Conservation (phyloP, 169 alveolate genomes). For the Plasmodium knowlesi region DNA sequence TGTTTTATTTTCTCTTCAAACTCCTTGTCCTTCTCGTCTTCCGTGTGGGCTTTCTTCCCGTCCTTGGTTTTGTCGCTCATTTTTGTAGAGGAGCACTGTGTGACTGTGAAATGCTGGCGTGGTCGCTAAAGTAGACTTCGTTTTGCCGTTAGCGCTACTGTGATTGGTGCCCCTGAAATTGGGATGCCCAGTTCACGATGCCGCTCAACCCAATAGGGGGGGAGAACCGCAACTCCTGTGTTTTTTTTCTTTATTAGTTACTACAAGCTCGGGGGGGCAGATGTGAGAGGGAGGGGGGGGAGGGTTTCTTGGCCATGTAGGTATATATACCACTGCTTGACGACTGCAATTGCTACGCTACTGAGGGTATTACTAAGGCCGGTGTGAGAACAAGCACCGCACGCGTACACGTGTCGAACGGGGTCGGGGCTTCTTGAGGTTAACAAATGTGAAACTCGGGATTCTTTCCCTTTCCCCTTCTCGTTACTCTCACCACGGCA, state of each 20-base stretch:
- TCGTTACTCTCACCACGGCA: not conserved
- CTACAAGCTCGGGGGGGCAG: not conserved
- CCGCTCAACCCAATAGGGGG: not conserved
- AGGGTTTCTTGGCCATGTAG: not conserved
- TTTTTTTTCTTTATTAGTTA: not conserved
- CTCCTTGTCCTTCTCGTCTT: conserved; percentile 41
- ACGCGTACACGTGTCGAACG: not conserved
- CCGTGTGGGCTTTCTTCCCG: not conserved
- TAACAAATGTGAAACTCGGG: not conserved
- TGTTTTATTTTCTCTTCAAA: conserved; percentile 27
- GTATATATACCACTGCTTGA: not conserved
- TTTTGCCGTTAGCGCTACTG: not conserved
- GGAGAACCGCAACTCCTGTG: not conserved
- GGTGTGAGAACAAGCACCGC: not conserved
- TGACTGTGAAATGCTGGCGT: not conserved
- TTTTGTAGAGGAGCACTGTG: not conserved
- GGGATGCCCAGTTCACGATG: not conserved
- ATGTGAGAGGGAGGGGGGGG: not conserved
- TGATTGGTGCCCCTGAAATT: not conserved
- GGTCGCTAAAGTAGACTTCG: not conserved
- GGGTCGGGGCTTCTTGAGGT: not conserved
- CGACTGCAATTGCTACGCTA: not conserved
- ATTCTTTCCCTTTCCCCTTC: not conserved
- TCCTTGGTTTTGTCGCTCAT: conserved; percentile 6
- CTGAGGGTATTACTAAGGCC: not conserved